Base-by-base conservation (phyloP, 2,329 filamentous ascomycete species). In the Hymenoscyphus fructigenus region DNA sequence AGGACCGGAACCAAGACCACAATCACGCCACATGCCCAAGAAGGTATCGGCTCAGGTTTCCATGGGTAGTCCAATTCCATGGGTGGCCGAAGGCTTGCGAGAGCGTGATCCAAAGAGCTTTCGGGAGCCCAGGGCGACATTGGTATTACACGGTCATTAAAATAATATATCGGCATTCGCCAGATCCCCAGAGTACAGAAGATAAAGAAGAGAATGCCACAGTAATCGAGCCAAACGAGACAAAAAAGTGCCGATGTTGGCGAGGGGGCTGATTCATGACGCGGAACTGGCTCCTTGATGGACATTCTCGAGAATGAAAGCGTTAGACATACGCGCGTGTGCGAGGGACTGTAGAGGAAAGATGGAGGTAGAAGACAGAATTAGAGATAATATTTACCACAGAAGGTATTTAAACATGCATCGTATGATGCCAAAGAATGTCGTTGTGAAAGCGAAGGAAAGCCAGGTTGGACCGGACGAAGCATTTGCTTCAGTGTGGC, bases 1-100 rank as follows among this genome's bases (percentile, higher is more conserved):
- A 81, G 74, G 70, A 91, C 86, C 17, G 90, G 89, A 36, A 91
- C 78, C 2, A 91, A 73, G 44, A 83, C 79, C 28, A 86, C 87
- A 20, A 91, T 78, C 32, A 91, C 75, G 1, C 88, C 89, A 20
- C 88, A 88, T 0, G 84, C 80, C 84, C 84, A 90, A 69, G 89
- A 90, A 26, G 89, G 88, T 3, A 91, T 10, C 5, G 67, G 66
- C 10, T 68, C 66, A 26, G 64, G 64, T 36, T 57, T 59, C 53
- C 44, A 63, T 2, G 68, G 70, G 59, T 69, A 70, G 29, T 62
- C 63, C 23, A 68, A 56, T 14, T 65, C 67, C 6, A 41, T 29
- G n/a, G 68, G 69, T 1, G 62, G 60, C 50, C 55, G 59, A 28
- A 66, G 60, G 5, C 50, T 17, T 1, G 50, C 20, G 5, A 12